Percentiles rank a stretch among this genome's conserved stretches.
phyloP scores from a whole-genome alignment of 1,284 basidiomycete species.

The Cryptococcus hybrid region DNA sequence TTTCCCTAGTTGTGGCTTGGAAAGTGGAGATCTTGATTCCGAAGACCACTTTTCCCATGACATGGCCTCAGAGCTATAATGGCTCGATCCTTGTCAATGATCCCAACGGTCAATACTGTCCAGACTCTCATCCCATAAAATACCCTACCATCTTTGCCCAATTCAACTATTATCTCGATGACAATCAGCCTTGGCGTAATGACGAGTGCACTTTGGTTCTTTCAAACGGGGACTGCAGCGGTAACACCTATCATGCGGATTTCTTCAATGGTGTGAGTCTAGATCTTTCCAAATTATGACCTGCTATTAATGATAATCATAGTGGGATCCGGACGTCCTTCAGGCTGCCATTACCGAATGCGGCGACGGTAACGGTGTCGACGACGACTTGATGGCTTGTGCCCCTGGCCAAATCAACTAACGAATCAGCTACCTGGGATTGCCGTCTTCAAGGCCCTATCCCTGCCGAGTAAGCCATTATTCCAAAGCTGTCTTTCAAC shows the following conservation, averaged over 20 bases:
- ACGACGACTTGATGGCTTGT: constrained; percentile 22
- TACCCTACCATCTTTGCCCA: constrained; percentile 44
- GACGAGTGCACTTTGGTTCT: constrained; percentile 30
- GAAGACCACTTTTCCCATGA: constrained; percentile 46
- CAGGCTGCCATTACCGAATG: constrained; percentile 25
- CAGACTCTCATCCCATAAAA: constrained; percentile 31
- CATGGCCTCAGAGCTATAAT: constrained; percentile 32
- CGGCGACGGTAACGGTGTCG: constrained; percentile 21
- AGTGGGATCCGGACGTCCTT: constrained; percentile 29
- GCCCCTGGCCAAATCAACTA: constrained; percentile 16
- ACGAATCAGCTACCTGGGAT: constrained; percentile 11
- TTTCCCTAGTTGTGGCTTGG: constrained; percentile 42
- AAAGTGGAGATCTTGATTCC: constrained; percentile 29
- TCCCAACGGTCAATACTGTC: constrained; percentile 25
- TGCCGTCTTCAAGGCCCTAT: constrained; percentile 30
- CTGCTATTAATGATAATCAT: neutral
- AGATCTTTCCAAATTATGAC: neutral
- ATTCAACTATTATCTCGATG: constrained; percentile 31
- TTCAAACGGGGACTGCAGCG: constrained; percentile 37
- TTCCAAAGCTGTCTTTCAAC: neutral
- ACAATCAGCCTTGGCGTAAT: constrained; percentile 28
- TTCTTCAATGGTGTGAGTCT: constrained; percentile 34
- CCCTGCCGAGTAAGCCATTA: constrained; percentile 27
- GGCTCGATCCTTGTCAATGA: constrained; percentile 17
- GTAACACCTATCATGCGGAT: constrained; percentile 40